Percentiles rank a stretch among this genome's conserved stretches.
Evolutionary conservation across 1,139 yeast genomes (phyloP).

Genomic region (Scheffersomyces parashehatae): DNA sequence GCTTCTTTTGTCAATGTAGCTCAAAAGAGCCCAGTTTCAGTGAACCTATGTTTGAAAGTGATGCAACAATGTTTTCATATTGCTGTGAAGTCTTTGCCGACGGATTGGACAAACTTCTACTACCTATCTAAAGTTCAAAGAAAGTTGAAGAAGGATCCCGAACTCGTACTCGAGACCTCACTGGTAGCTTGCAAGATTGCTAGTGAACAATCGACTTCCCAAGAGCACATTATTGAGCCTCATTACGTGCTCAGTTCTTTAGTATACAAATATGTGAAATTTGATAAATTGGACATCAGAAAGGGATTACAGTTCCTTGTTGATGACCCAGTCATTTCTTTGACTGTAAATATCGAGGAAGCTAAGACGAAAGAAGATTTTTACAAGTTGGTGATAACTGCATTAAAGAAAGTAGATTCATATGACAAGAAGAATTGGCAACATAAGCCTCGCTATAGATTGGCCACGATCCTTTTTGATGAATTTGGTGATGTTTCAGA

Average conservation of each 20-base stretch:
- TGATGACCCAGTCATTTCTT: conserved; percentile 29
- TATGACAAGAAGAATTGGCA: conserved; percentile 90
- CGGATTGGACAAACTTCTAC: conserved; percentile 66
- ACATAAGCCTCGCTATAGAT: conserved; percentile 75
- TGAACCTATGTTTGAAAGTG: conserved; percentile 29
- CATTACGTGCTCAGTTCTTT: conserved; percentile 65
- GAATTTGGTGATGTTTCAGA: conserved; percentile 51
- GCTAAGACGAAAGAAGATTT: conserved; percentile 24
- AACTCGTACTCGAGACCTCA: conserved; percentile 38
- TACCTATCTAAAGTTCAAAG: conserved; percentile 61
- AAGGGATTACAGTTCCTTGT: conserved; percentile 41
- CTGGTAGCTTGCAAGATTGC: conserved; percentile 44
- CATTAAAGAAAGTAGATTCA: conserved; percentile 39
- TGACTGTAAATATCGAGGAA: conserved; percentile 1
- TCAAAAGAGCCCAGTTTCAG: conserved; percentile 24
- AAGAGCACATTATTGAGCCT: conserved; percentile 71
- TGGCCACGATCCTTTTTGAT: conserved; percentile 64
- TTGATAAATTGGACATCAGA: conserved; percentile 28
- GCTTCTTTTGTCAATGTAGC: conserved; percentile 24
- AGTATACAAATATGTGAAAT: conserved; percentile 55
- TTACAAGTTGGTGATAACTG: conserved; percentile 22
- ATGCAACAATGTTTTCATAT: conserved; percentile 43
- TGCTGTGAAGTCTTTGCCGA: conserved; percentile 42
- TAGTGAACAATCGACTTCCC: conserved; percentile 36
- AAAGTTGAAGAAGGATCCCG: conserved; percentile 39